phyloP scores from a whole-genome alignment of 2,329 filamentous ascomycete genomes.

The Sphaerostilbella broomeana region DNA sequence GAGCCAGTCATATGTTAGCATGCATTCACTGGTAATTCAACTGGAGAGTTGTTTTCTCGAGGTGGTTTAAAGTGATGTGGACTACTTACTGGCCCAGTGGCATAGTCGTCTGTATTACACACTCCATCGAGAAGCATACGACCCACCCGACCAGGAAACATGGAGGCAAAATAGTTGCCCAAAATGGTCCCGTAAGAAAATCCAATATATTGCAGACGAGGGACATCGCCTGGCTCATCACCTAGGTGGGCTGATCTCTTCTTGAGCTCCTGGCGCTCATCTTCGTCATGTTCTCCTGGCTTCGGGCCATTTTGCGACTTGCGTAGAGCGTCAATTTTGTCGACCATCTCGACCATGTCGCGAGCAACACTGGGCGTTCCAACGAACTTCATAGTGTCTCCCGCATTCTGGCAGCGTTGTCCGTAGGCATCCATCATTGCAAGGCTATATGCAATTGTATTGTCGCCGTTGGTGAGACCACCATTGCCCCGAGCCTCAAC shows the following conservation, averaged over 20 bases:
- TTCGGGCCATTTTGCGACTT: background rate
- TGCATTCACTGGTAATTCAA: too few species aligned
- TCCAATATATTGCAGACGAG: conserved; percentile 40
- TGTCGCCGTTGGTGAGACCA: conserved; percentile 15
- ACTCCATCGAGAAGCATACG: conserved; percentile 38
- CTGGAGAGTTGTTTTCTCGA: background rate
- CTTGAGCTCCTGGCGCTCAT: conserved; percentile 11
- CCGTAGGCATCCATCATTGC: conserved; percentile 23
- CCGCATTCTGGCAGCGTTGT: conserved; percentile 22
- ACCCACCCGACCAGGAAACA: conserved; percentile 32
- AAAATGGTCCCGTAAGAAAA: conserved; percentile 40
- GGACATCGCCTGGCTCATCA: conserved; percentile 7
- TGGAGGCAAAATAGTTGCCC: conserved; percentile 30
- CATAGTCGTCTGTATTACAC: conserved; percentile 31
- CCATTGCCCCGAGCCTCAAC: conserved; percentile 29
- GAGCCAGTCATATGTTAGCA: too few species aligned
- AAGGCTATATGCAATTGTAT: conserved; percentile 21
- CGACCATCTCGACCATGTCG: conserved; percentile 40
- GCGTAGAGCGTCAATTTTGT: conserved; percentile 31
- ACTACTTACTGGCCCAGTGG: conserved; percentile 22
- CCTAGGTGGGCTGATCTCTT: conserved; percentile 8
- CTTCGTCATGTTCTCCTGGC: background rate
- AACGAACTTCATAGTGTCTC: conserved; percentile 28
- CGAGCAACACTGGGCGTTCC: conserved; percentile 34
- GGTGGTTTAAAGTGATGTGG: background rate